Conservation (phyloP, 768 basidiomycete species). For the Tephrocybe sp. region DNA sequence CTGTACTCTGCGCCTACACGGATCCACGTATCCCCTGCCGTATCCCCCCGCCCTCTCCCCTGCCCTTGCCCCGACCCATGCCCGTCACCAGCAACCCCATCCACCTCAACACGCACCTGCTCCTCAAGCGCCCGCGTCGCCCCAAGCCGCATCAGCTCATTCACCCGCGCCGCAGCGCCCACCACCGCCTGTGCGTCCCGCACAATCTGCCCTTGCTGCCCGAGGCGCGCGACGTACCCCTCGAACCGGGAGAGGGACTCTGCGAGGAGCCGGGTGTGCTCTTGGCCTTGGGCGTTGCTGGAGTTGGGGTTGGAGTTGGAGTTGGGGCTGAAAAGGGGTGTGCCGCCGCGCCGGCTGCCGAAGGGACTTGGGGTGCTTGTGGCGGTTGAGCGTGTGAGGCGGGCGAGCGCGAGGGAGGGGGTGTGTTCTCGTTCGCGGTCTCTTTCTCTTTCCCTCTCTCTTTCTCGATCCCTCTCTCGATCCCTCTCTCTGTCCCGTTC, state of each 20-base stretch:
- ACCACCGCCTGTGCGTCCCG: constrained; percentile 64
- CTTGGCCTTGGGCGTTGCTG: constrained; percentile 32
- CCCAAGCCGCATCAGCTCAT: constrained; percentile 53
- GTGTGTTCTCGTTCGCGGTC: constrained; percentile 12
- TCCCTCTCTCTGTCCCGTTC: constrained; percentile 1
- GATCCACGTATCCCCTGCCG: constrained; percentile 62
- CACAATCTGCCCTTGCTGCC: constrained; percentile 42
- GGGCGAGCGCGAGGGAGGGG: neutral
- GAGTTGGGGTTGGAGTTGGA: too few relatives aligned
- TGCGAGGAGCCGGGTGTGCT: constrained; percentile 69
- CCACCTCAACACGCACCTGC: constrained; percentile 76
- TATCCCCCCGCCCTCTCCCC: constrained; percentile 18
- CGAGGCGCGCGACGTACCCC: constrained; percentile 48
- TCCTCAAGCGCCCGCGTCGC: constrained; percentile 62
- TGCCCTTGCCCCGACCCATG: too few relatives aligned
- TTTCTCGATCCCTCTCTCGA: constrained; percentile 11
- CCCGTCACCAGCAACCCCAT: constrained; percentile 32
- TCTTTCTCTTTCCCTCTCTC: constrained; percentile 18
- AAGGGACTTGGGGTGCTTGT: constrained; percentile 21
- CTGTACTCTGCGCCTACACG: constrained; percentile 69
- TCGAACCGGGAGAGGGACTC: constrained; percentile 74
- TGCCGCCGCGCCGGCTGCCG: constrained; percentile 15
- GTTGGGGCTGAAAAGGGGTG: constrained; percentile 16
- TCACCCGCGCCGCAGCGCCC: constrained; percentile 63
- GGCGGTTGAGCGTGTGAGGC: neutral